A percentile compares a stretch with the other conserved stretches of the same genome.
Evolutionary conservation across 73 alveolate species (phyloP).

Genomic region (Paramecium pentaurelia): DNA sequence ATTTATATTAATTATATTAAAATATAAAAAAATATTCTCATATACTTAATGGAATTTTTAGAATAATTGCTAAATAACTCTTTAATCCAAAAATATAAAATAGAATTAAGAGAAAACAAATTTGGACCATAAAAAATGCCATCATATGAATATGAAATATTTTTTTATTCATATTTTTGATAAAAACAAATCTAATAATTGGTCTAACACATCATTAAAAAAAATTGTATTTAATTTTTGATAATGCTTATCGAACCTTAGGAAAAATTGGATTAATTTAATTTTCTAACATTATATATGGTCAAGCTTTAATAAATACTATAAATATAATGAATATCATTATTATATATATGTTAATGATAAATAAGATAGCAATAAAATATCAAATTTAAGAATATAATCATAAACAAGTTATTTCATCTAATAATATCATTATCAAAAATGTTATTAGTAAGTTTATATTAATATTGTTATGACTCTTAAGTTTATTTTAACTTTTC

Average conservation of each 20-base stretch:
- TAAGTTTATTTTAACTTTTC: background rate
- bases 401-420: background rate
- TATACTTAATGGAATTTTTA: background rate
- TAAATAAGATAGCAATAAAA: background rate
- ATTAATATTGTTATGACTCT: background rate
- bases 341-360: background rate
- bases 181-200: too few species aligned
- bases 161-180: too few species aligned
- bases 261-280: background rate
- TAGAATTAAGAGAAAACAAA: background rate
- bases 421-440: background rate
- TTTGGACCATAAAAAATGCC: background rate
- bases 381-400: background rate
- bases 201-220: background rate
- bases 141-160: too few species aligned
- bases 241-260: too few species aligned
- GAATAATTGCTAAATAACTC: background rate
- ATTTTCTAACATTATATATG: background rate
- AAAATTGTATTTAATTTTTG: background rate
- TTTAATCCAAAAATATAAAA: background rate
- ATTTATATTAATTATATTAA: background rate
- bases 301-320: too few species aligned
- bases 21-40: background rate
- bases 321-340: background rate
- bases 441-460: background rate